Base-by-base conservation (phyloP, 2,329 filamentous ascomycete genomes). In the Botrytis tulipae region DNA sequence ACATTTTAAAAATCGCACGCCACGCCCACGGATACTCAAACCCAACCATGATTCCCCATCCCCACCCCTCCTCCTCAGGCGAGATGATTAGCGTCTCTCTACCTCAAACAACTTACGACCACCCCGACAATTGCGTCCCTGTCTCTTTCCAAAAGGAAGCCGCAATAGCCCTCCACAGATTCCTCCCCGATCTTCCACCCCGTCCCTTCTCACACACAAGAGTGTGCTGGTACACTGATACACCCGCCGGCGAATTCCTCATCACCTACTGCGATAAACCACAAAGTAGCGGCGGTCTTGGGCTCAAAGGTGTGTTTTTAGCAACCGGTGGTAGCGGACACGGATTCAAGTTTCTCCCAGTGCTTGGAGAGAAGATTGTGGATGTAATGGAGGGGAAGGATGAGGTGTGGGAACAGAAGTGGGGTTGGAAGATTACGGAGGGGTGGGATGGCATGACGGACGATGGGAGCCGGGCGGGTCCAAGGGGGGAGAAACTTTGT, bases 181-280 rank as follows among this genome's bases (percentile, higher is more conserved):
- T 90, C 70, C 83, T 91, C 3, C 88, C 90, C 0, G 82, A 84
- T 20, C 84, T 90, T 72, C 85, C 82, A 1, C 83, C 87, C 0
- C 81, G 87, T 8, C 83, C 84, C 0, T 90, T 89, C 81, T 79
- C 82, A 18, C 81, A 83, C 18, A 85, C 84, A 9, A 82, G 88
- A 7, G 80, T 91, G 60, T 91, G 89, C 77, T 91, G 89, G 89
- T 91, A 91, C 77, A 89, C 86, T 5, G 89, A 91, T 81, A 91
- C 89, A 73, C 88, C 88, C 0, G 84, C 85, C n/a, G 88, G 88
- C 1, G 87, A 91, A 76, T 91, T 91, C 78, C 84, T 91, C 63
- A 84, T 91, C 37, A 85, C 86, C 32, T 83, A 87, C 73, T 88
- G 71, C 37, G 71, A 72, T 14, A 61, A 68, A 42, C 62, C 48